Evolutionary conservation across 1,139 yeast genomes (phyloP), one percentile per base, ranked within the genome.

Genomic region (Geotrichum europaeum): DNA sequence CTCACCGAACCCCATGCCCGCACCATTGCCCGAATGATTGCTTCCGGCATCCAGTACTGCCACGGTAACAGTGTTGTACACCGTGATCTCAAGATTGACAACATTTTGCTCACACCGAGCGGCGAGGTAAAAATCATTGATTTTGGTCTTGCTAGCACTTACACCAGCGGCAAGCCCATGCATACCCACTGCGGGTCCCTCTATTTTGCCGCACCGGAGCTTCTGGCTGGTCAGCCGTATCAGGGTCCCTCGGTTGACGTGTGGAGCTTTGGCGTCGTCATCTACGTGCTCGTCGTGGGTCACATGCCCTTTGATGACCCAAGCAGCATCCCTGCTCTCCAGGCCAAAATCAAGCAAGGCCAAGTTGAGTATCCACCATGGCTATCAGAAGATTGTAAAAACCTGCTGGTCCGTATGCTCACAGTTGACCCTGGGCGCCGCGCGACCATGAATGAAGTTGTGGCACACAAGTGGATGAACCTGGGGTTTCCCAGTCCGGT

Each of bases 401-500:
- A 92, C 15, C 76, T 94, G 63, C 78, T 94, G 57, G 83, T 91
- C 2, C 81, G 92, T 67, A 94, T 95, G 97, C 80, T 94, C 62
- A 96, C 91, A 49, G 97, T 94, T 6, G 91, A 90, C 69, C 96
- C 97, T 6, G 69, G 77, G 3, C 84, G 84, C 64, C 84, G 99
- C 70, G 97, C 97, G 0, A 75, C 87, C 0, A 78, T 94, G 65
- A 79, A 80, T 60, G 97, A 91, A 70, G 89, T 94, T 10, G 80
- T 88, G 67, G 79, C 82, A 64, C 99, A 94, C 69, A 97, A 96
- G 2, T 94, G 99, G 99, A 87, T 95, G 90, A 81, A 80, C 63
- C 86, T 86, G 72, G 97, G 97, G 22, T 91, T 83, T 70, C 97
- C 91, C 62, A 82, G 81, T 53, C 82, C 86, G 0, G 85, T 89